Evolutionary conservation across 306 rosid genomes (phyloP).

Genomic region (Adenanthera pavonina): DNA sequence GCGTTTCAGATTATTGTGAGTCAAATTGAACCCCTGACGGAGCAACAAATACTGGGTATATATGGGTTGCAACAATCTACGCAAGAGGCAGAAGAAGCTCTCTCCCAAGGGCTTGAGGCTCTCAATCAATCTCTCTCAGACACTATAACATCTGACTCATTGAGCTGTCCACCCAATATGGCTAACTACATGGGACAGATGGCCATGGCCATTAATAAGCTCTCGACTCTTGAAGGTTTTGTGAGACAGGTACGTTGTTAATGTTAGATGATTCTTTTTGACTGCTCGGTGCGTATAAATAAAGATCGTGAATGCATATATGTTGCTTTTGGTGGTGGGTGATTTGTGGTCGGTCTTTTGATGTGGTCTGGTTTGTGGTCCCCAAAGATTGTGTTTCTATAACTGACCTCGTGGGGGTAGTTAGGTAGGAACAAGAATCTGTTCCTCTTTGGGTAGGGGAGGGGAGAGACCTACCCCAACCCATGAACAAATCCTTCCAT

Average conservation of each 20-base stretch:
- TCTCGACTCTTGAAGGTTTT: conserved; percentile 82
- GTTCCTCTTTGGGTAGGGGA: conserved; percentile 53
- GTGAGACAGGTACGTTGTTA: conserved; percentile 81
- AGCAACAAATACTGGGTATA: conserved; percentile 86
- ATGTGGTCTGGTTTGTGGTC: conserved; percentile 50
- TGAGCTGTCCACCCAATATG: conserved; percentile 81
- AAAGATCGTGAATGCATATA: neutral
- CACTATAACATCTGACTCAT: conserved; percentile 75
- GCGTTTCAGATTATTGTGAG: conserved; percentile 59
- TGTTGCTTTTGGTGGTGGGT: conserved; percentile 27
- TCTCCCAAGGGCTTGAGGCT: conserved; percentile 84
- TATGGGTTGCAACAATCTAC: conserved; percentile 91
- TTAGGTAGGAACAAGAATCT: conserved; percentile 50
- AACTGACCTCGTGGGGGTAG: conserved; percentile 53
- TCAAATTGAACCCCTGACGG: conserved; percentile 87
- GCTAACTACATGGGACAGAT: conserved; percentile 95
- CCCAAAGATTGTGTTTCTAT: conserved; percentile 30
- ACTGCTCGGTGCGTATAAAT: neutral
- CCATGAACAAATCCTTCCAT: conserved; percentile 59
- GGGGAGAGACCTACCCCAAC: conserved; percentile 68
- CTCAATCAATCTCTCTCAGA: conserved; percentile 79
- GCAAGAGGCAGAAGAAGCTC: conserved; percentile 84
- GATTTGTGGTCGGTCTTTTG: conserved; percentile 18
- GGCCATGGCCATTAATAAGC: conserved; percentile 92
- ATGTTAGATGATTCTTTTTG: neutral